A percentile compares a stretch with the other conserved stretches of the same genome.
These are phyloP conservation scores for Russula griseocarnosa DNA, from an alignment of 768 basidiomycete species.

Conservation along the genomic window DNA sequence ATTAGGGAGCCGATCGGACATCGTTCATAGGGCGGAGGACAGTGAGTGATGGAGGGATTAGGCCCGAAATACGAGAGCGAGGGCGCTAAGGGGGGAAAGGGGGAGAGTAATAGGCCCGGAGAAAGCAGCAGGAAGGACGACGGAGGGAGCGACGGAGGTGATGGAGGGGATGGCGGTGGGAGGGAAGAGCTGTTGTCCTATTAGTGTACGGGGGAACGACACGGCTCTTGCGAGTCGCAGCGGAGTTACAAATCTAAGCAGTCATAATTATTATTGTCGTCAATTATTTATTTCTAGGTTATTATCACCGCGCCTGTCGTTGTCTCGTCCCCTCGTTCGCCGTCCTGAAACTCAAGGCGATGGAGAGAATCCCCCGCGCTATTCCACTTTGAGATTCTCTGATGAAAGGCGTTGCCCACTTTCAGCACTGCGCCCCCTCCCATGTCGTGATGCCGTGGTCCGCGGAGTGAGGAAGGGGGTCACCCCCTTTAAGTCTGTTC, in stretches of 20 bases:
- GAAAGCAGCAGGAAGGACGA: constrained; percentile 19
- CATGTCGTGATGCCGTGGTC: constrained; percentile 12
- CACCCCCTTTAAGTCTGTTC: constrained; percentile 10
- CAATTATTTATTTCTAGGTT: constrained; percentile 14
- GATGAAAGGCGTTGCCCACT: not conserved
- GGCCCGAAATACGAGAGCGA: constrained; percentile 4
- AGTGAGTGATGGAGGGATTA: constrained; percentile 16
- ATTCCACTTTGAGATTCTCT: constrained; percentile 1
- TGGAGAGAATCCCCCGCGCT: constrained; percentile 3
- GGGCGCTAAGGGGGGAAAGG: not conserved
- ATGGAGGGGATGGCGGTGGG: constrained; percentile 31
- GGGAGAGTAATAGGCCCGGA: constrained; percentile 7
- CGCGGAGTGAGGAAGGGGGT: constrained; percentile 13
- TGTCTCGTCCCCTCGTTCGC: not conserved
- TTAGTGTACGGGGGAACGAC: constrained; percentile 22
- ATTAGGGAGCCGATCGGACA: constrained; percentile 29
- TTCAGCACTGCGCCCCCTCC: not conserved
- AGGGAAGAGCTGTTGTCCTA: constrained; percentile 29
- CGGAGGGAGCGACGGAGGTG: constrained; percentile 22
- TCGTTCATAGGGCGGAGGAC: constrained; percentile 28
- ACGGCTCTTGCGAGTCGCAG: constrained; percentile 21
- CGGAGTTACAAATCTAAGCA: constrained; percentile 27
- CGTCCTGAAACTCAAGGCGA: not conserved
- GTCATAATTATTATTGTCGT: constrained; percentile 3
- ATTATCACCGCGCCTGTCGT: not conserved